A percentile compares a stretch with the other conserved stretches of the same genome.
Evolutionary conservation across 345 rosid species (phyloP).

Genomic region (Eucalyptus globulus): DNA sequence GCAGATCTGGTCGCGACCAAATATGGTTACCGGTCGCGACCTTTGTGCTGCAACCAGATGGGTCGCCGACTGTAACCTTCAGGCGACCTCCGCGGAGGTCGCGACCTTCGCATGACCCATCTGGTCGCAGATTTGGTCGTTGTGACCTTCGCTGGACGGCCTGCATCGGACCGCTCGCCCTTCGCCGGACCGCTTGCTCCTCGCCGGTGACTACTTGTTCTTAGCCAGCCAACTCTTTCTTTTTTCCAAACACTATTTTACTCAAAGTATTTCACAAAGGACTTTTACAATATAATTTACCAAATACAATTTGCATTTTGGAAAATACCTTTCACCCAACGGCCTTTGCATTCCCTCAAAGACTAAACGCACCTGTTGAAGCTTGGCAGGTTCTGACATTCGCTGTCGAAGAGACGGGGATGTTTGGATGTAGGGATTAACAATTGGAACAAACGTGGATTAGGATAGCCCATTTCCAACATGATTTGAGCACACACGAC

Average conservation of each 20-base stretch:
- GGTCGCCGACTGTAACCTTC: accelerated
- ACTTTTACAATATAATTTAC: too few relatives aligned
- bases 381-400: background rate
- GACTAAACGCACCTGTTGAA: background rate
- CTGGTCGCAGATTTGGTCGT: accelerated
- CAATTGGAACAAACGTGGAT: background rate
- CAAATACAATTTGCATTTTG: too few relatives aligned
- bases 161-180: too few relatives aligned
- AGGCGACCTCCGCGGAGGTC: accelerated
- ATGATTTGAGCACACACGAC: background rate
- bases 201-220: accelerated
- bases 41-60: accelerated
- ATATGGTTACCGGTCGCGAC: too few relatives aligned
- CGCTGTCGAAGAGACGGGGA: background rate
- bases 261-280: too few relatives aligned
- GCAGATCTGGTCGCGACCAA: accelerated
- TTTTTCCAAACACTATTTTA: too few relatives aligned
- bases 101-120: accelerated
- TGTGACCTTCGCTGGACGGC: accelerated
- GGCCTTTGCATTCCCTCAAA: too few relatives aligned
- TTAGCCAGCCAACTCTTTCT: too few relatives aligned
- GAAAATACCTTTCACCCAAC: too few relatives aligned
- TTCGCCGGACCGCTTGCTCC: accelerated
- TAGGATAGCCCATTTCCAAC: background rate
- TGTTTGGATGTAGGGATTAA: background rate